Evolutionary conservation across 1,139 yeast genomes (phyloP).

Genomic region (Torulaspora pretoriensis): DNA sequence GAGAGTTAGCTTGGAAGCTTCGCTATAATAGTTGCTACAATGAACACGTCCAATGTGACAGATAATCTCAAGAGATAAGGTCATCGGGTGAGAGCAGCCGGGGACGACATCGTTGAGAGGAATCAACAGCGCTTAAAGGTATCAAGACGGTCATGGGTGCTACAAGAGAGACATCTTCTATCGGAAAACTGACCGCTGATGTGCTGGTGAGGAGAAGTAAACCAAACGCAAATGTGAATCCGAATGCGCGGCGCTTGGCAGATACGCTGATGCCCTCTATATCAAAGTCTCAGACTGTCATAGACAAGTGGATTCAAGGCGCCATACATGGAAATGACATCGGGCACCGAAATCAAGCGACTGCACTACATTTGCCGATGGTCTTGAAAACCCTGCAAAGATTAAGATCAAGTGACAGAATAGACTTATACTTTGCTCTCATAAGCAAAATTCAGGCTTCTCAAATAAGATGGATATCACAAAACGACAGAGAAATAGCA

Average conservation of each 20-base stretch:
- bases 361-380: constrained; percentile 14
- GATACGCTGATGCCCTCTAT: not conserved
- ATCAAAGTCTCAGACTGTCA: constrained; percentile 10
- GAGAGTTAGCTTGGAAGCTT: no score
- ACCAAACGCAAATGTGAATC: not conserved
- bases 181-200: constrained; percentile 10
- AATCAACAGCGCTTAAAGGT: no score
- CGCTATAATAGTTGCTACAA: no score
- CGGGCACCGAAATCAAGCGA: not conserved
- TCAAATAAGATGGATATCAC: constrained; percentile 23
- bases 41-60: no score
- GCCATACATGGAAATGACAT: constrained; percentile 9
- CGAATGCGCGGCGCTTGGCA: not conserved
- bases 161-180: not conserved
- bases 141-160: not conserved
- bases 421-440: constrained; percentile 20
- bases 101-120: no score
- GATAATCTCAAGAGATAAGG: no score
- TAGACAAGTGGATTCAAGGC: constrained; percentile 22
- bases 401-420: constrained; percentile 18
- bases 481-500: constrained; percentile 9
- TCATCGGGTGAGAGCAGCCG: no score
- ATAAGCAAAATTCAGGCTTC: constrained; percentile 21
- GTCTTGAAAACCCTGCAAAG: constrained; percentile 22
- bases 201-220: constrained; percentile 5